Conservation (phyloP, 345 rosid genomes). For the Lumnitzera racemosa region DNA sequence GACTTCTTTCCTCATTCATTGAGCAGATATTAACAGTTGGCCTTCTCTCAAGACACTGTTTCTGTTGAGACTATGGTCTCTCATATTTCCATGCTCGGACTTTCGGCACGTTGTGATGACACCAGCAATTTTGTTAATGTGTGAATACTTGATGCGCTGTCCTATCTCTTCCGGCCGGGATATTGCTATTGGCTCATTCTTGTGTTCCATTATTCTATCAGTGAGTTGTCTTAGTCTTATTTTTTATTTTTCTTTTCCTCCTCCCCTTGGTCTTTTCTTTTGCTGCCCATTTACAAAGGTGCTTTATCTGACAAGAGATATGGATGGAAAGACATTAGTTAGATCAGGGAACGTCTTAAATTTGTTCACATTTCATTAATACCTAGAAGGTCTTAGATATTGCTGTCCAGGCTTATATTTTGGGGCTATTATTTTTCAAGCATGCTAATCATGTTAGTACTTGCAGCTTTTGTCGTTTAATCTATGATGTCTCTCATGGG, state of each 20-base stretch:
- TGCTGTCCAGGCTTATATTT: too few species aligned
- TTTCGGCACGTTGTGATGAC: constrained; percentile 92
- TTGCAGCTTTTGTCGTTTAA: too few species aligned
- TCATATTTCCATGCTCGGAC: constrained; percentile 94
- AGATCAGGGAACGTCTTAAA: too few species aligned
- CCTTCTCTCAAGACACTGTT: constrained; percentile 83
- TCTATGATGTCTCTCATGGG: too few species aligned
- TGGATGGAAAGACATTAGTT: too few species aligned
- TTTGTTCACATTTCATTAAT: too few species aligned
- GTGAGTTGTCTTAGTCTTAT: constrained; percentile 30
- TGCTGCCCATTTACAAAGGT: neutral
- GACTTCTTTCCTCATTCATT: constrained; percentile 4
- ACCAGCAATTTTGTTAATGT: constrained; percentile 71
- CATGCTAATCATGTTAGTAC: too few species aligned
- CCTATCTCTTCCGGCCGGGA: constrained; percentile 74
- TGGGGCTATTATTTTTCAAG: too few species aligned
- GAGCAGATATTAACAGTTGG: constrained; percentile 71
- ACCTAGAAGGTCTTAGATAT: too few species aligned
- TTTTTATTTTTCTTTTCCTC: too few species aligned
- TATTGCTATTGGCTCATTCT: constrained; percentile 74
- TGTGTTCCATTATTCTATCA: constrained; percentile 75
- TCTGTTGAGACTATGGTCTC: constrained; percentile 86
- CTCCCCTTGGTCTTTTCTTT: neutral
- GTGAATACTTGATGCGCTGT: constrained; percentile 94
- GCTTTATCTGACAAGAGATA: too few species aligned